Conservation (phyloP, 2,329 filamentous ascomycete species). For the Colletotrichum gloeosporioides region DNA sequence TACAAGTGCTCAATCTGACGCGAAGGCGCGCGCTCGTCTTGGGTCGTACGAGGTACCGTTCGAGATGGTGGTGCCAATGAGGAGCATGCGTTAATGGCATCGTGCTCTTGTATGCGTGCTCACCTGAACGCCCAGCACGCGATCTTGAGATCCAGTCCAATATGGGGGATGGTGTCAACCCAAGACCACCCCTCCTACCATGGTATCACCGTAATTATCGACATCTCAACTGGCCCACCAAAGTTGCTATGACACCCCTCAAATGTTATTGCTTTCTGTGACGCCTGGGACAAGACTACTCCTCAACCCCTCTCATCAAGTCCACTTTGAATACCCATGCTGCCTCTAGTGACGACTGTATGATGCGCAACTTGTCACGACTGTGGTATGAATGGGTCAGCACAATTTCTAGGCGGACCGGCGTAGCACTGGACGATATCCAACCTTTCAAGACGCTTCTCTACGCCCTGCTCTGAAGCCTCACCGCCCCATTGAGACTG, state of each 20-base stretch:
- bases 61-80: not conserved
- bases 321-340: not conserved
- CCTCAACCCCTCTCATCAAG: not conserved
- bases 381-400: not conserved
- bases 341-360: not conserved
- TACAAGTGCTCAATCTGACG: not conserved
- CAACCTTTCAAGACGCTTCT: not conserved
- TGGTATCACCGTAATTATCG: not conserved
- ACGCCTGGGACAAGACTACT: not conserved
- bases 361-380: not conserved
- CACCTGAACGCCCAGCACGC: not conserved
- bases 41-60: not conserved
- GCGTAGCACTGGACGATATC: not conserved
- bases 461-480: not conserved
- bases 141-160: not conserved
- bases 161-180: not conserved
- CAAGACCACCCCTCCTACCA: not conserved
- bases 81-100: not conserved
- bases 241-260: not conserved
- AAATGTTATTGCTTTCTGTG: not conserved
- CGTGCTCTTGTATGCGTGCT: not conserved
- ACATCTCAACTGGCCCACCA: not conserved
- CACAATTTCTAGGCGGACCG: not conserved
- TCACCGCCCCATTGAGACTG: not conserved
- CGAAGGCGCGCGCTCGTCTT: not conserved